phyloP scores from a whole-genome alignment of 495 filamentous ascomycete species.

The Penicillium goetzii region DNA sequence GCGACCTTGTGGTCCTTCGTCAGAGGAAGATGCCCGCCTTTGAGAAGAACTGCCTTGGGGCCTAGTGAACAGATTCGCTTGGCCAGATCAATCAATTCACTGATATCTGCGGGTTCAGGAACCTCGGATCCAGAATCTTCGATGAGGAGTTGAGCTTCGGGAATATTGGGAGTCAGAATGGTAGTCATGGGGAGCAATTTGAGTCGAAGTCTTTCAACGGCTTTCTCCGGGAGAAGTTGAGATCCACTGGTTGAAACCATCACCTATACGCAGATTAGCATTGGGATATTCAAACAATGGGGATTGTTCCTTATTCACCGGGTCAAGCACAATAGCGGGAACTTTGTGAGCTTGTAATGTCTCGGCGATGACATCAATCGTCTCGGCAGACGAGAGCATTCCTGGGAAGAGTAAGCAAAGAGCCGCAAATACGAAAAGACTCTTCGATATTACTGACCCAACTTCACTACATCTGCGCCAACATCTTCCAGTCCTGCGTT shows the following conservation, averaged over 20 bases:
- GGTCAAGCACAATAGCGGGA: slow-evolving; percentile 75
- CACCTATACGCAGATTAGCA: slow-evolving; percentile 58
- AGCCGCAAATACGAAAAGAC: neutral
- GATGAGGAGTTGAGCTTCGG: slow-evolving; percentile 80
- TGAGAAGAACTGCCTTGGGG: slow-evolving; percentile 79
- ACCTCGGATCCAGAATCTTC: slow-evolving; percentile 56
- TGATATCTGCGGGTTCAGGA: slow-evolving; percentile 54
- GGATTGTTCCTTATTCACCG: slow-evolving; percentile 53
- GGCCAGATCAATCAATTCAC: slow-evolving; percentile 70
- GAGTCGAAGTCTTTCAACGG: slow-evolving; percentile 65
- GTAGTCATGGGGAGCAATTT: slow-evolving; percentile 76
- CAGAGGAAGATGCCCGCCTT: slow-evolving; percentile 90
- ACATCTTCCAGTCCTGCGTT: slow-evolving; percentile 82
- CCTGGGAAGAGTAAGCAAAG: slow-evolving; percentile 51
- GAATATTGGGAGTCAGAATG: slow-evolving; percentile 88
- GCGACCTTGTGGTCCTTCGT: slow-evolving; percentile 60
- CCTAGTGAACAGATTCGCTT: slow-evolving; percentile 67
- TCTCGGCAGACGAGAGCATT: slow-evolving; percentile 84
- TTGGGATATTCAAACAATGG: neutral
- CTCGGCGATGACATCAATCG: slow-evolving; percentile 73
- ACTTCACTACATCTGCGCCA: slow-evolving; percentile 87
- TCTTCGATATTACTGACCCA: slow-evolving; percentile 57
- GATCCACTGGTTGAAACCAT: slow-evolving; percentile 91
- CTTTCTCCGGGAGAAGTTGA: slow-evolving; percentile 69
- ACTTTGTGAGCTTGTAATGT: slow-evolving; percentile 63